A percentile compares a stretch with the other conserved stretches of the same genome.
phyloP scores from a whole-genome alignment of 1,139 yeast species.

The Yamadazyma kanchanaburiensis region DNA sequence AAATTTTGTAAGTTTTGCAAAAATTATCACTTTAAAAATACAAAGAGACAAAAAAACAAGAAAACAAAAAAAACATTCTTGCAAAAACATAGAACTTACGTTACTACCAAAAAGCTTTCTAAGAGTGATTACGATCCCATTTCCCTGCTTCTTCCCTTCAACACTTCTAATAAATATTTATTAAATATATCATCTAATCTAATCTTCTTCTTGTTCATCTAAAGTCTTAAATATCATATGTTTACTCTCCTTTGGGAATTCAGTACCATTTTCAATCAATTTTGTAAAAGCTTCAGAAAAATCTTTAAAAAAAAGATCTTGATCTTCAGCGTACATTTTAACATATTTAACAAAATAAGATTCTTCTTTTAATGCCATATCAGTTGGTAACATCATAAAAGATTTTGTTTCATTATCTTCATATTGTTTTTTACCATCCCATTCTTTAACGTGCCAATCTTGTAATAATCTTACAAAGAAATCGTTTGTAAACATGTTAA shows the following conservation, averaged over 20 bases:
- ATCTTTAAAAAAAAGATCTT: slow-evolving; percentile 66
- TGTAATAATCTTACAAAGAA: slow-evolving; percentile 70
- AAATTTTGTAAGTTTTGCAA: no score
- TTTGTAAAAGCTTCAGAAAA: slow-evolving; percentile 67
- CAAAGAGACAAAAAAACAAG: no score
- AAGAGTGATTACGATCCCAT: no score
- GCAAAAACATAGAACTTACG: no score
- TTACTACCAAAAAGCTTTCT: no score
- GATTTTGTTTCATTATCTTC: slow-evolving; percentile 69
- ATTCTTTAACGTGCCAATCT: slow-evolving; percentile 74
- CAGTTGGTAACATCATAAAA: slow-evolving; percentile 92
- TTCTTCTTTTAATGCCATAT: slow-evolving; percentile 70
- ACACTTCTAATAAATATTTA: no score
- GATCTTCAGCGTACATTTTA: slow-evolving; percentile 67
- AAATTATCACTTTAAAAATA: no score
- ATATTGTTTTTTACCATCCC: slow-evolving; percentile 77
- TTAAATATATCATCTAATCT: no score
- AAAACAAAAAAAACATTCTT: no score
- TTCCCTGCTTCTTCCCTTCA: no score
- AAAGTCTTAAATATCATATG: slow-evolving; percentile 60
- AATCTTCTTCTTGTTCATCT: slow-evolving; percentile 52
- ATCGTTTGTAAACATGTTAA: slow-evolving; percentile 80
- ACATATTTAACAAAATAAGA: slow-evolving; percentile 63
- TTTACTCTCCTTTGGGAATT: slow-evolving; percentile 47
- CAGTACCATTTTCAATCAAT: slow-evolving; percentile 72